A percentile compares a stretch with the other conserved stretches of the same genome.
phyloP scores from a whole-genome alignment of 441 rosid genomes.

The Gossypium davidsonii region DNA sequence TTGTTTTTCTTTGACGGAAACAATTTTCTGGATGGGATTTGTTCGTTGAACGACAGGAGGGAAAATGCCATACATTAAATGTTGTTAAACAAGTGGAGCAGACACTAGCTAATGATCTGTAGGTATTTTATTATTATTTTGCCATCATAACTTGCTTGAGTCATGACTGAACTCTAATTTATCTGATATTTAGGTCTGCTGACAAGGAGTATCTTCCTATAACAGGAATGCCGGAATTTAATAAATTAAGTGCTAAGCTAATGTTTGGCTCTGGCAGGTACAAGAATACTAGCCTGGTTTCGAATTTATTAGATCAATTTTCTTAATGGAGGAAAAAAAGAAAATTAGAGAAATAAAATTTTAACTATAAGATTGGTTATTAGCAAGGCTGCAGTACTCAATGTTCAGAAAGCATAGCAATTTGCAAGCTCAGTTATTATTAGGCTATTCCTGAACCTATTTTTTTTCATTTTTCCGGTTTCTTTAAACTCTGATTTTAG shows the following conservation, averaged over 20 bases:
- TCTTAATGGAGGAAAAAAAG: not conserved
- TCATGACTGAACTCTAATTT: not conserved
- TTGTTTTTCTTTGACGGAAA: not conserved
- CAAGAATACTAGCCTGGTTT: not conserved
- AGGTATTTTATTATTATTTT: not conserved
- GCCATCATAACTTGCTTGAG: not conserved
- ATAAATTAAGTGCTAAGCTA: conserved; percentile 15
- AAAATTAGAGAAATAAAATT: not conserved
- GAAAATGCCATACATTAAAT: conserved; percentile 1
- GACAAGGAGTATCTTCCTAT: conserved; percentile 18
- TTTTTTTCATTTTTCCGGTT: not conserved
- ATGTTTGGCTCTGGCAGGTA: conserved; percentile 16
- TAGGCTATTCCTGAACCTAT: not conserved
- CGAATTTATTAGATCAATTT: not conserved
- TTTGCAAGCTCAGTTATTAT: not conserved
- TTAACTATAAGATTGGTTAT: not conserved
- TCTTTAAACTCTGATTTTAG: not conserved
- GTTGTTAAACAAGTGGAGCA: conserved; percentile 17
- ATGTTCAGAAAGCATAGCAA: not conserved
- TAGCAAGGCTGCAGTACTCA: not conserved
- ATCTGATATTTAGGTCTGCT: conserved; percentile 8
- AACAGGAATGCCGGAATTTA: conserved; percentile 17
- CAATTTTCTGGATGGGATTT: conserved; percentile 1
- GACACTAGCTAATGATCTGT: conserved; percentile 9
- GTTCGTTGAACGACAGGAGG: conserved; percentile 14